Evolutionary conservation across 495 filamentous ascomycete species (phyloP).

Genomic region (Wilcoxina mikolae): DNA sequence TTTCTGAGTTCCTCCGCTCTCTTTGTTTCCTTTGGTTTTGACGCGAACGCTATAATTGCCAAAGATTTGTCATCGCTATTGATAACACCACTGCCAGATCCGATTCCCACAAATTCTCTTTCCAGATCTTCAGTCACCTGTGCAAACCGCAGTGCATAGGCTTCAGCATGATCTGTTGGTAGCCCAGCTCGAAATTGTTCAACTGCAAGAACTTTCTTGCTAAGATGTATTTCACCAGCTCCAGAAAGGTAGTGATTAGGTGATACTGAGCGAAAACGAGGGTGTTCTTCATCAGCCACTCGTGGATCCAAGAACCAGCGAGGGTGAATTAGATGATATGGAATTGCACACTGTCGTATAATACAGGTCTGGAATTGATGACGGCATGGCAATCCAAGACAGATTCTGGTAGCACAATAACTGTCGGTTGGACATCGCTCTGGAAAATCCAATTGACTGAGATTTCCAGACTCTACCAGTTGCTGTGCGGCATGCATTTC

Average conservation of each 20-base stretch:
- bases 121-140: too few relatives aligned
- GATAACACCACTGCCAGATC: too few relatives aligned
- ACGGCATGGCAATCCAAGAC: background rate
- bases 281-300: background rate
- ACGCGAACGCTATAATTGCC: too few relatives aligned
- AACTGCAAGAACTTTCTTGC: background rate
- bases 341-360: background rate
- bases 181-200: background rate
- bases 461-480: background rate
- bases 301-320: background rate
- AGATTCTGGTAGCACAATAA: background rate
- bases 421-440: background rate
- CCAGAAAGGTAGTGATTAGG: background rate
- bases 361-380: background rate
- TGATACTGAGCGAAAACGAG: background rate
- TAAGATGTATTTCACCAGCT: background rate
- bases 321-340: background rate
- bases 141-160: background rate
- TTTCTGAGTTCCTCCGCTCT: too few relatives aligned
- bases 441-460: background rate
- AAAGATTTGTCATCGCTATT: too few relatives aligned
- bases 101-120: too few relatives aligned
- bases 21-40: too few relatives aligned
- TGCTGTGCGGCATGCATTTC: background rate
- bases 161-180: background rate